phyloP scores from a whole-genome alignment of 2,329 filamentous ascomycete species.

The Paecilomyces formosus region DNA sequence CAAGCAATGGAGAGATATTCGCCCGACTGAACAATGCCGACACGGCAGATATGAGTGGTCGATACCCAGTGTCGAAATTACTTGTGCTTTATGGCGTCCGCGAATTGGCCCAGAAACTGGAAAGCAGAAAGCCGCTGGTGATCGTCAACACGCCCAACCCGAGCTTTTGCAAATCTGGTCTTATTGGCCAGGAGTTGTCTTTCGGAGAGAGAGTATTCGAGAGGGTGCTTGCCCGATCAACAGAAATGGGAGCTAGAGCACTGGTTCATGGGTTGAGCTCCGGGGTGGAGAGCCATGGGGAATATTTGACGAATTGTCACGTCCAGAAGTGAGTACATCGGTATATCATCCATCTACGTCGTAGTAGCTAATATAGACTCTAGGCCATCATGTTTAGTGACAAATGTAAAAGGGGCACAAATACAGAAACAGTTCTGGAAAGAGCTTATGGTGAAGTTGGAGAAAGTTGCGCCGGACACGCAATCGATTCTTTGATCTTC shows the following conservation, averaged over 20 bases:
- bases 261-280: constrained; percentile 12
- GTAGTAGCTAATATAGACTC: background rate
- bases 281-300: constrained; percentile 8
- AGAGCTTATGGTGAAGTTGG: constrained; percentile 9
- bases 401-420: constrained; percentile 1
- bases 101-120: constrained; percentile 5
- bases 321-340: constrained; percentile 6
- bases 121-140: constrained; percentile 6
- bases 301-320: constrained; percentile 14
- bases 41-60: constrained; percentile 8
- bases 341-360: background rate
- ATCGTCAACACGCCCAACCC: constrained; percentile 37
- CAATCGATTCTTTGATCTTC: background rate
- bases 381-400: constrained; percentile 5
- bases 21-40: constrained; percentile 7
- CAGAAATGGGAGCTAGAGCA: constrained; percentile 12
- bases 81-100: constrained; percentile 12
- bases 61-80: constrained; percentile 12
- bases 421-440: constrained; percentile 9
- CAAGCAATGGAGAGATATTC: constrained; percentile 7
- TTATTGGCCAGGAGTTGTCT: constrained; percentile 10
- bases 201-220: constrained; percentile 2
- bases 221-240: constrained; percentile 10
- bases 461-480: constrained; percentile 7
- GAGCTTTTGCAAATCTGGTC: constrained; percentile 33